Evolutionary conservation across 331 rosid species (phyloP).

Genomic region (Rhamnella rubrinervis): DNA sequence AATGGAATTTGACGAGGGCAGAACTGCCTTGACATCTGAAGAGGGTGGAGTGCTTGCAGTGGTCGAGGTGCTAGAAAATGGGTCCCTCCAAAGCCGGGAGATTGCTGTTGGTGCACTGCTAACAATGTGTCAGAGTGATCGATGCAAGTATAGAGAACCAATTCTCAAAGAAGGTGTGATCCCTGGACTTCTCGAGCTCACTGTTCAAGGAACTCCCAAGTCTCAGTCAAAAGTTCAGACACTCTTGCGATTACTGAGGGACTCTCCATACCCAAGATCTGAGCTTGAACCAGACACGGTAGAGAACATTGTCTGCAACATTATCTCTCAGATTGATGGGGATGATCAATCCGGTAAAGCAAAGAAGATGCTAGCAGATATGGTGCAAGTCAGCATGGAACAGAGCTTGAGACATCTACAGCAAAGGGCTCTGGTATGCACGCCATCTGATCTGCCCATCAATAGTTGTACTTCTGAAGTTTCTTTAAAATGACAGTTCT

Average conservation of each 20-base stretch:
- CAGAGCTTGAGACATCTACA: slow-evolving; percentile 89
- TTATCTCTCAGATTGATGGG: slow-evolving; percentile 75
- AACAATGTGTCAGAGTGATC: slow-evolving; percentile 81
- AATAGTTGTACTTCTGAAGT: slow-evolving; percentile 63
- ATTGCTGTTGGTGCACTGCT: slow-evolving; percentile 85
- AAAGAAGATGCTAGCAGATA: slow-evolving; percentile 85
- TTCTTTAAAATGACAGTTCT: slow-evolving; percentile 20
- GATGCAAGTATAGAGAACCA: slow-evolving; percentile 75
- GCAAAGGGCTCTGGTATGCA: slow-evolving; percentile 76
- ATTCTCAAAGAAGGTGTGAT: slow-evolving; percentile 83
- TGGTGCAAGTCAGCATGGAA: slow-evolving; percentile 97
- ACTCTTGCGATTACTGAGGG: slow-evolving; percentile 66
- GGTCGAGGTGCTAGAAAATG: slow-evolving; percentile 87
- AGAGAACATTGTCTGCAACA: slow-evolving; percentile 84
- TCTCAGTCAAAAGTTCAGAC: slow-evolving; percentile 65
- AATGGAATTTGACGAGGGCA: slow-evolving; percentile 67
- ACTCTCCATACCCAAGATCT: slow-evolving; percentile 64
- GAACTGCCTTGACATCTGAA: slow-evolving; percentile 69
- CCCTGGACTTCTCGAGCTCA: slow-evolving; percentile 90
- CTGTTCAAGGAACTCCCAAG: slow-evolving; percentile 83
- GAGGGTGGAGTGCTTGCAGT: slow-evolving; percentile 93
- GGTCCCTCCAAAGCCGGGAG: slow-evolving; percentile 79
- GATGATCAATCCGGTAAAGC: slow-evolving; percentile 75
- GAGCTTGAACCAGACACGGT: slow-evolving; percentile 78
- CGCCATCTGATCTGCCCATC: slow-evolving; percentile 62